These are phyloP conservation scores for Geosmithia morbida DNA, from an alignment of 2,329 filamentous ascomycete genomes.

Conservation along the genomic window DNA sequence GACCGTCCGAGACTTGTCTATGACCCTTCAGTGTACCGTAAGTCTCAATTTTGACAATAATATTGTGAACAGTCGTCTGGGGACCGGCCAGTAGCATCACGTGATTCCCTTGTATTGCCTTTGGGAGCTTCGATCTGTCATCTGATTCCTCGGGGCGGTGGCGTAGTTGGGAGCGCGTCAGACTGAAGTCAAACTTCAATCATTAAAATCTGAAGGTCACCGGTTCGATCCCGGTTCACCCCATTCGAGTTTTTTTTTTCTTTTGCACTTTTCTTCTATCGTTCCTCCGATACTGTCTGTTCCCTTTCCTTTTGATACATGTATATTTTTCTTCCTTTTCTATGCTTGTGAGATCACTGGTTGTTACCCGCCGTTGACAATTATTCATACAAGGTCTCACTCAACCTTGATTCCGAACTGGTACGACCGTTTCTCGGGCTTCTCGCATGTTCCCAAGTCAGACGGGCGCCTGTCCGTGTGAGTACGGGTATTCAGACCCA, in stretches of 20 bases:
- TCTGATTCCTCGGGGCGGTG: not conserved
- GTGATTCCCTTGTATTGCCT: not conserved
- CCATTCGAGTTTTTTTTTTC: not conserved
- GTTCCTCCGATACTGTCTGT: not conserved
- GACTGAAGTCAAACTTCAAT: not conserved
- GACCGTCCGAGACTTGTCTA: no score
- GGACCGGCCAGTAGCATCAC: not conserved
- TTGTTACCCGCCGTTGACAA: no score
- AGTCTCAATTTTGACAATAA: no score
- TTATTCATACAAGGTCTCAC: no score
- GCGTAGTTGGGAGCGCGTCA: not conserved
- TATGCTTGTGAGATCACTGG: no score
- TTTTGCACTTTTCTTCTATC: not conserved
- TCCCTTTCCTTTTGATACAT: not conserved
- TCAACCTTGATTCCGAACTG: no score
- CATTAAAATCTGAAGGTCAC: not conserved
- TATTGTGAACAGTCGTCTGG: no score
- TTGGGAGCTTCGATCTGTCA: not conserved
- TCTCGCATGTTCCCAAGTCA: no score
- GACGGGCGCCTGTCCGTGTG: not conserved
- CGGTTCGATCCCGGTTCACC: not conserved
- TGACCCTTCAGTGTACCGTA: no score
- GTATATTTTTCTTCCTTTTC: not conserved
- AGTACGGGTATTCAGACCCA: not conserved
- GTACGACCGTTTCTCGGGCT: no score